phyloP scores from a whole-genome alignment of 176 grass and related monocot species.

The Ensete ventricosum region DNA sequence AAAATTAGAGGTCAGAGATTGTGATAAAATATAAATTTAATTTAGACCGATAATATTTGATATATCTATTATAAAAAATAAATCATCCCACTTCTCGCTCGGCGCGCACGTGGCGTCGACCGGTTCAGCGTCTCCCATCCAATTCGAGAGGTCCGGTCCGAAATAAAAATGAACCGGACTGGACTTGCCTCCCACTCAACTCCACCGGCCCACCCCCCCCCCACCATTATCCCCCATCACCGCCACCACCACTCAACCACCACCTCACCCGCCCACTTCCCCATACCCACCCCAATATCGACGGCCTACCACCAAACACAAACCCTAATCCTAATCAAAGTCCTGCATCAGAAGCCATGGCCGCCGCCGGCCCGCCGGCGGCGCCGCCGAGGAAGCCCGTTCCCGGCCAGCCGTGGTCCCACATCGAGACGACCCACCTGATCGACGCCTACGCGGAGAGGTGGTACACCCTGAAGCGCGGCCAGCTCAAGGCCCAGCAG shows the following conservation, averaged over 20 bases:
- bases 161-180: neutral
- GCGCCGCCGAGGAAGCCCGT: slow-evolving; percentile 33
- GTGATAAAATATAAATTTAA: too few relatives aligned
- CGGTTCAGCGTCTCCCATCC: neutral
- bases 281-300: slow-evolving; percentile 10
- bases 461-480: slow-evolving; percentile 57
- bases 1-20: too few relatives aligned
- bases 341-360: slow-evolving; percentile 12
- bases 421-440: slow-evolving; percentile 78
- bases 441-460: slow-evolving; percentile 83
- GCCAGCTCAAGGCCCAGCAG: slow-evolving; percentile 94
- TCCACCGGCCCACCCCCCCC: neutral
- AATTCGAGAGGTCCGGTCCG: neutral
- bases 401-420: slow-evolving; percentile 80
- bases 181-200: neutral
- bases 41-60: too few relatives aligned
- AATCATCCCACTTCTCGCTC: neutral
- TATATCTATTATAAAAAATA: too few relatives aligned
- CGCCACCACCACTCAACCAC: slow-evolving; percentile 28
- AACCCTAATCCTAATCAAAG: slow-evolving; percentile 24
- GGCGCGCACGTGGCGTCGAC: neutral
- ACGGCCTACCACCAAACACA: slow-evolving; percentile 16
- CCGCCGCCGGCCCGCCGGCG: slow-evolving; percentile 6
- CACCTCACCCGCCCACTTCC: slow-evolving; percentile 28
- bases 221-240: slow-evolving; percentile 21